Conservation (phyloP, 1,139 yeast genomes). For the Nakaseomyces glabratus region DNA sequence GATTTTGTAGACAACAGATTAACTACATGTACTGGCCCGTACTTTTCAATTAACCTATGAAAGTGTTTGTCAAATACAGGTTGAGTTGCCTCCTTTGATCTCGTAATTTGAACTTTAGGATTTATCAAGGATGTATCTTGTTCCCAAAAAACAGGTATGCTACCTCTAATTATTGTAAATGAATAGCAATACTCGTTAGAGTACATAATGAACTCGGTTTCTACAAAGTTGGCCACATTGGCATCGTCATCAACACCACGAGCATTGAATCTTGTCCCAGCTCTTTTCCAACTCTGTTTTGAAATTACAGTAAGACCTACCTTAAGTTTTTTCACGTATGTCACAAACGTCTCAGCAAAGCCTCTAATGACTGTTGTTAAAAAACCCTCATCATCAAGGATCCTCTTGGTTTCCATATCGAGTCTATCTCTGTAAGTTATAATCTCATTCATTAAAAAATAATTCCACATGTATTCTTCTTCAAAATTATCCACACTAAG, state of each 20-base stretch:
- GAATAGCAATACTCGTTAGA: constrained; percentile 56
- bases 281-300: constrained; percentile 90
- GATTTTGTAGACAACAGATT: constrained; percentile 75
- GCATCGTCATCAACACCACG: constrained; percentile 95
- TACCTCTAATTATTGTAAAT: constrained; percentile 83
- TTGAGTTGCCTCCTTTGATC: constrained; percentile 87
- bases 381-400: constrained; percentile 68
- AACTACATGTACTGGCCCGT: constrained; percentile 82
- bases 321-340: constrained; percentile 42
- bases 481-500: constrained; percentile 53
- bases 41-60: constrained; percentile 54
- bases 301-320: constrained; percentile 72
- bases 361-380: constrained; percentile 91
- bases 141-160: constrained; percentile 97
- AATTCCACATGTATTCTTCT: constrained; percentile 94
- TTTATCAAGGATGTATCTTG: constrained; percentile 76
- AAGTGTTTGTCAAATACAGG: constrained; percentile 84
- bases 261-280: constrained; percentile 91
- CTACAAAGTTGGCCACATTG: constrained; percentile 92
- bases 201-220: constrained; percentile 73
- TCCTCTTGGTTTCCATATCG: constrained; percentile 47
- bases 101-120: constrained; percentile 81
- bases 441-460: constrained; percentile 80
- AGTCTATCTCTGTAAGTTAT: constrained; percentile 64
- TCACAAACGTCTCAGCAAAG: constrained; percentile 68